phyloP scores from a whole-genome alignment of 768 basidiomycete genomes.

The Udeniomyces megalosporus region DNA sequence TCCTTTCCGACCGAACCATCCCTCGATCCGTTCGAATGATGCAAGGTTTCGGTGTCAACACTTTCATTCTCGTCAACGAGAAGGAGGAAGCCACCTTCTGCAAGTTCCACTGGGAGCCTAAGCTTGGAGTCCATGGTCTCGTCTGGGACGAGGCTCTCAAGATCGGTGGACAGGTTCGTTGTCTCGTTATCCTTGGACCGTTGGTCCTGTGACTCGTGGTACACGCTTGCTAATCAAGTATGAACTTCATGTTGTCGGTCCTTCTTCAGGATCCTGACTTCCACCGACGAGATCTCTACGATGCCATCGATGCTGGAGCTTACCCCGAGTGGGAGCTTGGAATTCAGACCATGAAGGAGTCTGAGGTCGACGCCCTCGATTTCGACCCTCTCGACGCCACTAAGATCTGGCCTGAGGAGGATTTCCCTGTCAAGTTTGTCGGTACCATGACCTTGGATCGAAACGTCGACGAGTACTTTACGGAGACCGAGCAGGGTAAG shows the following conservation, averaged over 20 bases:
- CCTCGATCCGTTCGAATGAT: slow-evolving; percentile 77
- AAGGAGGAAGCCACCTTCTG: slow-evolving; percentile 59
- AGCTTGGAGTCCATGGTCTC: slow-evolving; percentile 59
- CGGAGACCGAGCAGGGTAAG: slow-evolving; percentile 78
- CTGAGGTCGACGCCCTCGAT: slow-evolving; percentile 61
- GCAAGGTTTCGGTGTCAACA: slow-evolving; percentile 74
- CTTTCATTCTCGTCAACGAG: slow-evolving; percentile 55
- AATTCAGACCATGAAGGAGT: slow-evolving; percentile 54
- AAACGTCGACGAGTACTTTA: slow-evolving; percentile 42
- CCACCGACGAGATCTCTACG: slow-evolving; percentile 69
- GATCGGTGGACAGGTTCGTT: slow-evolving; percentile 30
- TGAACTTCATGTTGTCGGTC: neutral
- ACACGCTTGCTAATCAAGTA: too few species aligned
- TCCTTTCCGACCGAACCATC: slow-evolving; percentile 68
- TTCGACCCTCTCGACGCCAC: slow-evolving; percentile 39
- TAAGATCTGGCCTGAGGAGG: slow-evolving; percentile 59
- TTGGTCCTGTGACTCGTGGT: neutral
- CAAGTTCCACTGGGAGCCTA: slow-evolving; percentile 75
- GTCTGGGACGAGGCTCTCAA: slow-evolving; percentile 86
- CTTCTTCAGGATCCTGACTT: slow-evolving; percentile 75
- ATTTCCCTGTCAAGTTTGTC: slow-evolving; percentile 58
- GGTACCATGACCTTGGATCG: slow-evolving; percentile 47
- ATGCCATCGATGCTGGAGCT: slow-evolving; percentile 57
- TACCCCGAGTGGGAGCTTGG: slow-evolving; percentile 66
- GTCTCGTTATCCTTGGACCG: neutral